Percentiles rank a stretch among this genome's conserved stretches.
Conservation (phyloP, 495 filamentous ascomycete species). For the Viridothelium virens region DNA sequence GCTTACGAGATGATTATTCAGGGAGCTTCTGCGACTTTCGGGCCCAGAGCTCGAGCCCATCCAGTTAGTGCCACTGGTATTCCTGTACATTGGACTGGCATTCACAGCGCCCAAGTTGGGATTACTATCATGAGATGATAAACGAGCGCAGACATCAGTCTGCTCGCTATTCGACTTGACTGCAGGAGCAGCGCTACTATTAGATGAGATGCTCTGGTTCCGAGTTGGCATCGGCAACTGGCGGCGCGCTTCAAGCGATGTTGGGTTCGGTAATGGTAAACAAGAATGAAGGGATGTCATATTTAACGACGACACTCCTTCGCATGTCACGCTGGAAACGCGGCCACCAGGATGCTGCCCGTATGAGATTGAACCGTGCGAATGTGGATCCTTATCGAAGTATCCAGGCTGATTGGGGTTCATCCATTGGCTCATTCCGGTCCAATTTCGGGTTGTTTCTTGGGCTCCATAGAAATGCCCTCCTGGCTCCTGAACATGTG, state of each 20-base stretch:
- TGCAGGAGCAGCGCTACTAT: neutral
- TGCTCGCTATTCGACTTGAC: neutral
- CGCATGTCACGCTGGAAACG: slow-evolving; percentile 19
- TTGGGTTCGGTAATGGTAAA: slow-evolving; percentile 25
- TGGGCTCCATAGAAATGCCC: slow-evolving; percentile 16
- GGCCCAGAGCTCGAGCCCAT: neutral
- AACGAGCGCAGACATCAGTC: neutral
- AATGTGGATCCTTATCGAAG: slow-evolving; percentile 18
- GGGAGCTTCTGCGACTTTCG: slow-evolving; percentile 1
- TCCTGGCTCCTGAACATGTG: neutral
- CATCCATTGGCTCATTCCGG: slow-evolving; percentile 14
- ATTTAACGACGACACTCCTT: slow-evolving; percentile 27
- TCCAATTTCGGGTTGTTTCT: slow-evolving; percentile 22
- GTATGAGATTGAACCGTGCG: slow-evolving; percentile 12
- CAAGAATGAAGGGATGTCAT: slow-evolving; percentile 31
- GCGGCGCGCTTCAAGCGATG: slow-evolving; percentile 1
- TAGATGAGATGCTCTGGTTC: neutral
- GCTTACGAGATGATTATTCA: neutral
- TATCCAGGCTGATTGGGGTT: slow-evolving; percentile 16
- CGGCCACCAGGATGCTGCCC: slow-evolving; percentile 13
- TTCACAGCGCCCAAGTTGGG: neutral
- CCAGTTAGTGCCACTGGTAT: neutral
- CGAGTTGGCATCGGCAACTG: neutral
- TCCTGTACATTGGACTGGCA: neutral
- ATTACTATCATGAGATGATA: neutral